phyloP scores from a whole-genome alignment of 1,284 basidiomycete species.

The Xerocomus minutiporus region DNA sequence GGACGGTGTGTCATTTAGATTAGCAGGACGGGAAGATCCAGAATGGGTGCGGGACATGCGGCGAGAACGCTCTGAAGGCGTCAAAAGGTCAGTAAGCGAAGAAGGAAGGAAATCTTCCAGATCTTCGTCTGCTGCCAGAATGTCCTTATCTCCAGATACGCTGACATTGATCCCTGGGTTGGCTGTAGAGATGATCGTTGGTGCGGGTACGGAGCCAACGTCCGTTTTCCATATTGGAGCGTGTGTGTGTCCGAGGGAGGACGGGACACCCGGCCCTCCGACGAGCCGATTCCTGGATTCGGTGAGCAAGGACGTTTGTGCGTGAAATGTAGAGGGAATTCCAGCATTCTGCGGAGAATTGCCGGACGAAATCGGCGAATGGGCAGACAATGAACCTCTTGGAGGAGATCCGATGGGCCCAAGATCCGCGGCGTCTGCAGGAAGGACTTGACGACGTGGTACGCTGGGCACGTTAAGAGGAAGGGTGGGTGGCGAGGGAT shows the following conservation, averaged over 20 bases:
- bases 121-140: conserved; percentile 68
- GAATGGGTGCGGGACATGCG: conserved; percentile 70
- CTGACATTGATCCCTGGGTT: conserved; percentile 17
- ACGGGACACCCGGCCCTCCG: conserved; percentile 36
- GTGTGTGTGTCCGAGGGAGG: conserved; percentile 44
- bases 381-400: conserved; percentile 42
- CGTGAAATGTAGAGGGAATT: conserved; percentile 35
- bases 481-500: conserved; percentile 38
- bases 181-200: conserved; percentile 5
- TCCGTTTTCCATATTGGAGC: conserved; percentile 30
- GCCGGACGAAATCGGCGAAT: conserved; percentile 57
- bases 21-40: conserved; percentile 34
- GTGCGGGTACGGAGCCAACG: conserved; percentile 21
- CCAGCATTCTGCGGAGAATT: conserved; percentile 67
- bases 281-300: conserved; percentile 34
- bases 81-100: conserved; percentile 81
- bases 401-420: conserved; percentile 77
- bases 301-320: conserved; percentile 30
- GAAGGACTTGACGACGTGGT: conserved; percentile 34
- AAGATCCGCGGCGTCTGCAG: conserved; percentile 47
- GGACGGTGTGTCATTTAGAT: conserved; percentile 23
- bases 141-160: conserved; percentile 31
- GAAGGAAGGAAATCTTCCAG: conserved; percentile 85
- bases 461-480: conserved; percentile 50
- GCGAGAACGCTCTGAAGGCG: conserved; percentile 75